Conservation (phyloP, 331 rosid species). For the Pyrus hybrid region DNA sequence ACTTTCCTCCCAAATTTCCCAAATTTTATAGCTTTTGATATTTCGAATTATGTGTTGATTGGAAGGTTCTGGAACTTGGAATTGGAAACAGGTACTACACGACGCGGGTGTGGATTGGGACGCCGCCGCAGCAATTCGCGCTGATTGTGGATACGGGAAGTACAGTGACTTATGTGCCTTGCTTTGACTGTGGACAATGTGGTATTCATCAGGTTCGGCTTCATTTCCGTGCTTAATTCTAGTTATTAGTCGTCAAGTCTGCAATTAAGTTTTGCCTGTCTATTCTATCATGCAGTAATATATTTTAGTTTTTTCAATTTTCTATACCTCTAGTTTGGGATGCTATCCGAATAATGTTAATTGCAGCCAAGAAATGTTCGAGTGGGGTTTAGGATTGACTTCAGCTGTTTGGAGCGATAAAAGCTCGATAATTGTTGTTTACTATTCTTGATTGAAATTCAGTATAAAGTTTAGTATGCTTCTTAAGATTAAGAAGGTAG, state of each 20-base stretch:
- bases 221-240: neutral
- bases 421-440: neutral
- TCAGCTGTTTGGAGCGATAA: neutral
- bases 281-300: neutral
- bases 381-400: neutral
- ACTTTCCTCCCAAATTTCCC: neutral
- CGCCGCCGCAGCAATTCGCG: conserved; percentile 46
- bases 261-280: neutral
- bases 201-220: conserved; percentile 41
- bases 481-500: neutral
- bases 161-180: conserved; percentile 48
- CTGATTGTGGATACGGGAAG: conserved; percentile 49
- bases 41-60: neutral
- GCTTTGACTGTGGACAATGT: conserved; percentile 32
- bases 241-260: neutral
- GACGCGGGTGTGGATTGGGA: conserved; percentile 43
- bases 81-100: conserved; percentile 30
- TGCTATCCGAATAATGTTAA: neutral
- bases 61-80: neutral
- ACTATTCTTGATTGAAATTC: neutral
- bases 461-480: neutral
- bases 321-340: neutral
- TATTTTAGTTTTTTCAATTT: neutral
- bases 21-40: neutral
- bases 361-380: neutral